These are phyloP conservation scores for Thelonectria olida DNA, from an alignment of 2,329 filamentous ascomycete genomes.

Conservation along the genomic window DNA sequence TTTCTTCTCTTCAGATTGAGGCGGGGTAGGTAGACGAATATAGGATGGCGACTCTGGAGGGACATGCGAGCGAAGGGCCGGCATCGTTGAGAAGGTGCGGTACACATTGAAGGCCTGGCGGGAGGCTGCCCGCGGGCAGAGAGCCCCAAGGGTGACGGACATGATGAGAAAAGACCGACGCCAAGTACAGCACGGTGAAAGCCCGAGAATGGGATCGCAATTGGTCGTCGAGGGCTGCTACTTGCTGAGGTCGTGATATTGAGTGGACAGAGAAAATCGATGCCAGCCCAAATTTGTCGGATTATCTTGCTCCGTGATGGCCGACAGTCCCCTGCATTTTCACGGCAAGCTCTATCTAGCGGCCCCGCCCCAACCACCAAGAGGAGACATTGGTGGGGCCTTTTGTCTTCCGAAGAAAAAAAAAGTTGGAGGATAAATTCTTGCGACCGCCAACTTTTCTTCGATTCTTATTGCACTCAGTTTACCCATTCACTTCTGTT, in stretches of 20 bases:
- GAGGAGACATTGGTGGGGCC: slow-evolving; percentile 33
- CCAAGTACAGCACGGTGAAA: slow-evolving; percentile 17
- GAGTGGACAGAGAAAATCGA: slow-evolving; percentile 36
- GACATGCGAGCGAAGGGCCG: slow-evolving; percentile 62
- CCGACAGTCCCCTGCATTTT: slow-evolving; percentile 10
- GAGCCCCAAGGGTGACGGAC: slow-evolving; percentile 37
- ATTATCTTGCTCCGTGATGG: slow-evolving; percentile 34
- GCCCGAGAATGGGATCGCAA: slow-evolving; percentile 28
- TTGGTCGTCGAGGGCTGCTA: slow-evolving; percentile 31
- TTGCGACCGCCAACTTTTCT: slow-evolving; percentile 31
- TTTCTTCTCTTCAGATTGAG: slow-evolving; percentile 70
- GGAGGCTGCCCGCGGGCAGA: slow-evolving; percentile 39
- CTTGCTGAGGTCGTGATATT: slow-evolving; percentile 8
- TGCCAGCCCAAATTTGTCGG: slow-evolving; percentile 33
- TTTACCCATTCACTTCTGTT: slow-evolving; percentile 34
- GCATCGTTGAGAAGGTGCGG: slow-evolving; percentile 47
- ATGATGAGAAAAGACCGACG: slow-evolving; percentile 35
- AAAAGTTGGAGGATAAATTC: slow-evolving; percentile 42
- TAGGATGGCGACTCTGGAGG: slow-evolving; percentile 89
- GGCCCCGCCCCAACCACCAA: slow-evolving; percentile 37
- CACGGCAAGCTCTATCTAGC: neutral
- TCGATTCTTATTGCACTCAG: slow-evolving; percentile 25
- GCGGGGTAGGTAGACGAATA: slow-evolving; percentile 80
- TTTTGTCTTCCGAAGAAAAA: slow-evolving; percentile 30
- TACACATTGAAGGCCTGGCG: slow-evolving; percentile 38